phyloP scores from a whole-genome alignment of 805 yeast species.

The Zygoascus tannicola region DNA sequence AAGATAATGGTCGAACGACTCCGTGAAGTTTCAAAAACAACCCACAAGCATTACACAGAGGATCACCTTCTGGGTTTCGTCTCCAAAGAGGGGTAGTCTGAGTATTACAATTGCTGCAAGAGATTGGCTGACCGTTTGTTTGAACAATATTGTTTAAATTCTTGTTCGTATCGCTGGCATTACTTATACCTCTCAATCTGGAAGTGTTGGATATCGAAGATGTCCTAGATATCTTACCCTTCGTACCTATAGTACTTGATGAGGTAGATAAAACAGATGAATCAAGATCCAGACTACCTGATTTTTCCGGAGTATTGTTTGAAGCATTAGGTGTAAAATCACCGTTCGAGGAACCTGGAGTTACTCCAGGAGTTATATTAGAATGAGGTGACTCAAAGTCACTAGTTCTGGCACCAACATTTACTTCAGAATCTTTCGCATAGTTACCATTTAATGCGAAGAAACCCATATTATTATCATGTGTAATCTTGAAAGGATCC shows the following conservation, averaged over 20 bases:
- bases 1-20: conserved; percentile 83
- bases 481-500: neutral
- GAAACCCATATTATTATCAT: neutral
- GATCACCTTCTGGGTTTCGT: conserved; percentile 83
- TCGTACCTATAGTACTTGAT: neutral
- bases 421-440: neutral
- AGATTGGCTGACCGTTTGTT: conserved; percentile 22
- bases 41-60: conserved; percentile 95
- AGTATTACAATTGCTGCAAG: conserved; percentile 83
- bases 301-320: neutral
- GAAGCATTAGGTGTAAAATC: neutral
- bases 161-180: neutral
- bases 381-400: conserved; percentile 3
- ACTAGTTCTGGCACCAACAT: neutral
- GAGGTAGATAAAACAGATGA: neutral
- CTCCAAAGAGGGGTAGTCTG: conserved; percentile 94
- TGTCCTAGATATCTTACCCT: conserved; percentile 11
- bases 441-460: neutral
- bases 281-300: neutral
- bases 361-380: conserved; percentile 1
- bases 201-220: conserved; percentile 13
- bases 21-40: conserved; percentile 87
- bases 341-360: conserved; percentile 5
- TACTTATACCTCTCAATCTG: conserved; percentile 2
- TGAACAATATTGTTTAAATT: neutral